Evolutionary conservation across 148 eudicot species (phyloP).

Genomic region (Spergularia bocconei): DNA sequence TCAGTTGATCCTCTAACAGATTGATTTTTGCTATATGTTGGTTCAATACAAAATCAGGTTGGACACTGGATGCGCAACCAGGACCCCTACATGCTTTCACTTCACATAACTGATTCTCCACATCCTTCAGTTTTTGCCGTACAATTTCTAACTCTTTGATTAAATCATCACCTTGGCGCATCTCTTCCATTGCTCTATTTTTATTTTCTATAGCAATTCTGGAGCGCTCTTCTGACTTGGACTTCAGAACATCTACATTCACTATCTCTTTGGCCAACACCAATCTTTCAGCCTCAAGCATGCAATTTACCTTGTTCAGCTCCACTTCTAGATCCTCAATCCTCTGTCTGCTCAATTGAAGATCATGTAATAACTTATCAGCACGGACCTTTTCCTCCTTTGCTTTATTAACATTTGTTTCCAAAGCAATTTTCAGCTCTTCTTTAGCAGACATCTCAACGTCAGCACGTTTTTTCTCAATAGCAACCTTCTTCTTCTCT

Average conservation of each 20-base stretch:
- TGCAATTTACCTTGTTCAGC: conserved; percentile 21
- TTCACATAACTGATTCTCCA: conserved; percentile 37
- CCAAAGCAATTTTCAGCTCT: conserved; percentile 44
- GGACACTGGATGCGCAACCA: conserved; percentile 21
- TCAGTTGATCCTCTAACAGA: conserved; percentile 60
- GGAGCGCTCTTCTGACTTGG: conserved; percentile 46
- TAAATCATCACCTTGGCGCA: conserved; percentile 51
- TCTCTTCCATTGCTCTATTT: conserved; percentile 45
- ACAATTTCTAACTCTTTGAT: conserved; percentile 39
- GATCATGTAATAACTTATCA: conserved; percentile 39
- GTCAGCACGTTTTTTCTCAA: conserved; percentile 32
- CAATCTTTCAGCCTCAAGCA: conserved; percentile 41
- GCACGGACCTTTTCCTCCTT: conserved; percentile 43
- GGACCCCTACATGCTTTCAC: conserved; percentile 24
- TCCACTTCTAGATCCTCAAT: conserved; percentile 35
- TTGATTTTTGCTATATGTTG: conserved; percentile 38
- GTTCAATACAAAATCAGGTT: conserved; percentile 11
- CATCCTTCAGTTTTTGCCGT: conserved; percentile 32
- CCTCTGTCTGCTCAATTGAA: conserved; percentile 32
- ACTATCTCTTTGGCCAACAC: conserved; percentile 34
- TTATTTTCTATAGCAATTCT: conserved; percentile 37
- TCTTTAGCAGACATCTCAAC: conserved; percentile 29
- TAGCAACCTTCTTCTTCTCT: conserved; percentile 28
- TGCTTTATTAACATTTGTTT: conserved; percentile 38
- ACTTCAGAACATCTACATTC: conserved; percentile 38